phyloP scores from a whole-genome alignment of 2,329 filamentous ascomycete species.

The Madurella mycetomatis region DNA sequence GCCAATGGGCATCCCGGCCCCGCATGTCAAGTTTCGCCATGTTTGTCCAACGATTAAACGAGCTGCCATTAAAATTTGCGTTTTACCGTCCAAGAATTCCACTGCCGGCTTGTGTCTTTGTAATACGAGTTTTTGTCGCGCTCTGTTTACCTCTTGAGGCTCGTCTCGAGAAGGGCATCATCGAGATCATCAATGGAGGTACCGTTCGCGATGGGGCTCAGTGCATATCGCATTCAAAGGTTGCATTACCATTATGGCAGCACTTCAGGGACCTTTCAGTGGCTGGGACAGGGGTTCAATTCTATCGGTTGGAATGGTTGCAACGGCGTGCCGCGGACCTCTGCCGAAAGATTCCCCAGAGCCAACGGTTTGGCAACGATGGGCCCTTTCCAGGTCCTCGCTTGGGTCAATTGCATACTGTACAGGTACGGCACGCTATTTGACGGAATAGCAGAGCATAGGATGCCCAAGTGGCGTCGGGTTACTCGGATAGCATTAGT shows the following conservation, averaged over 20 bases:
- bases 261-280: background rate
- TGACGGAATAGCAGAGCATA: too few relatives aligned
- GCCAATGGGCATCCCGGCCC: too few relatives aligned
- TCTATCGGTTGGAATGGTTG: background rate
- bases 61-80: too few relatives aligned
- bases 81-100: too few relatives aligned
- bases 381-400: too few relatives aligned
- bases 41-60: background rate
- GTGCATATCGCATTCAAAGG: background rate
- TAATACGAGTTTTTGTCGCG: too few relatives aligned
- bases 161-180: background rate
- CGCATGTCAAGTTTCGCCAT: background rate
- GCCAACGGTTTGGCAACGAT: too few relatives aligned
- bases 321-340: background rate
- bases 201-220: background rate
- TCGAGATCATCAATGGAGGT: constrained; percentile 1
- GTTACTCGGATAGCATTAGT: too few relatives aligned
- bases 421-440: too few relatives aligned
- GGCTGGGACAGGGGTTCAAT: background rate
- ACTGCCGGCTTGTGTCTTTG: too few relatives aligned
- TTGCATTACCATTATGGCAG: background rate
- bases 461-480: too few relatives aligned
- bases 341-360: background rate
- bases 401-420: too few relatives aligned
- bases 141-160: background rate